Conservation (phyloP, 306 rosid genomes). For the Carpinus fangiana region DNA sequence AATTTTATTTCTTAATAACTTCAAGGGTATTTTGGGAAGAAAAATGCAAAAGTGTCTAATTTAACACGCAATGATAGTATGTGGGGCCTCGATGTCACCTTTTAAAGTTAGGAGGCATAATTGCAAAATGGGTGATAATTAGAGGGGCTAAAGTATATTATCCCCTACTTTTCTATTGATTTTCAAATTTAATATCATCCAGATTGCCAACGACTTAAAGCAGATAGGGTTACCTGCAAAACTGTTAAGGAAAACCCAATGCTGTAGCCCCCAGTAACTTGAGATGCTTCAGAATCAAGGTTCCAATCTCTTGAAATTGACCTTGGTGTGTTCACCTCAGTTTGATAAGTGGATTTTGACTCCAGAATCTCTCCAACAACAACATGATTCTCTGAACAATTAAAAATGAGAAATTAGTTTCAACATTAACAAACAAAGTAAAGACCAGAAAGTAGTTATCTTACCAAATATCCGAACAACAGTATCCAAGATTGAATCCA, state of each 20-base stretch:
- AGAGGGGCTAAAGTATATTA: no score
- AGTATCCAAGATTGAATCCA: constrained; percentile 82
- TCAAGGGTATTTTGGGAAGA: no score
- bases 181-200: constrained; percentile 23
- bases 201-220: constrained; percentile 11
- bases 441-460: constrained; percentile 20
- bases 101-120: no score
- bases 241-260: constrained; percentile 93
- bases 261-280: constrained; percentile 93
- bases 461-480: constrained; percentile 85
- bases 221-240: constrained; percentile 65
- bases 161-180: neutral
- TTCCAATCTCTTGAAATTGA: constrained; percentile 76
- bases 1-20: neutral
- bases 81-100: no score
- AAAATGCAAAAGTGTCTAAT: no score
- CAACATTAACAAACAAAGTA: constrained; percentile 18
- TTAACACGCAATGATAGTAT: no score
- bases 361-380: constrained; percentile 91
- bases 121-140: no score
- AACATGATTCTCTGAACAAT: constrained; percentile 82
- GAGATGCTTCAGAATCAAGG: constrained; percentile 86
- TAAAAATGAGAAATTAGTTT: constrained; percentile 29
- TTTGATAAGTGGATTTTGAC: constrained; percentile 62
- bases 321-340: constrained; percentile 74